Evolutionary conservation across 768 basidiomycete species (phyloP).

Genomic region (Tulasnella sp.): DNA sequence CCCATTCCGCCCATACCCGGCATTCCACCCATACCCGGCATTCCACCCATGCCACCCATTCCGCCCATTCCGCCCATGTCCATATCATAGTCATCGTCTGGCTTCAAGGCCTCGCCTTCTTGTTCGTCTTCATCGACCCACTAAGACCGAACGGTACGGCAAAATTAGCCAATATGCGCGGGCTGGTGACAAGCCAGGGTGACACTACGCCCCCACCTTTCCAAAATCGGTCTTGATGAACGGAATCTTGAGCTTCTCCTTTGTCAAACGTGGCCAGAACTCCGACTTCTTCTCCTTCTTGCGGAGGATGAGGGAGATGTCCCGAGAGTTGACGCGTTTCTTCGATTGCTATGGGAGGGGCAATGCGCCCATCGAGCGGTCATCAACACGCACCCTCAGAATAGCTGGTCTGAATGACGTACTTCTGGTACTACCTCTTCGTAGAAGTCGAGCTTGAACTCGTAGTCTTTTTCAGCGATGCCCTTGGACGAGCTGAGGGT

Average conservation of each 20-base stretch:
- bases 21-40: conserved; percentile 48
- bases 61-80: conserved; percentile 44
- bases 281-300: conserved; percentile 78
- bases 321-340: conserved; percentile 66
- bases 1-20: conserved; percentile 42
- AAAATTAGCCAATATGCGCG: neutral
- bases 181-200: neutral
- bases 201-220: conserved; percentile 49
- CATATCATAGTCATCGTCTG: conserved; percentile 51
- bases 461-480: conserved; percentile 64
- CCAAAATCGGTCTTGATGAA: conserved; percentile 94
- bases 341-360: conserved; percentile 55
- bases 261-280: conserved; percentile 92
- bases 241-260: conserved; percentile 76
- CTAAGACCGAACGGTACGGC: conserved; percentile 39
- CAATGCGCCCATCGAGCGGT: neutral
- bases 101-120: conserved; percentile 56
- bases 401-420: conserved; percentile 37
- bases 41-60: conserved; percentile 38
- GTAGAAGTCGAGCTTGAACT: conserved; percentile 75
- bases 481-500: conserved; percentile 44
- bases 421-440: conserved; percentile 79
- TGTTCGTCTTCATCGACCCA: conserved; percentile 99
- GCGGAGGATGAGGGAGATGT: conserved; percentile 67
- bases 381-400: neutral